Evolutionary conservation across 306 rosid genomes (phyloP), one percentile per base, ranked within the genome.

Genomic region (Acacia acuminata): DNA sequence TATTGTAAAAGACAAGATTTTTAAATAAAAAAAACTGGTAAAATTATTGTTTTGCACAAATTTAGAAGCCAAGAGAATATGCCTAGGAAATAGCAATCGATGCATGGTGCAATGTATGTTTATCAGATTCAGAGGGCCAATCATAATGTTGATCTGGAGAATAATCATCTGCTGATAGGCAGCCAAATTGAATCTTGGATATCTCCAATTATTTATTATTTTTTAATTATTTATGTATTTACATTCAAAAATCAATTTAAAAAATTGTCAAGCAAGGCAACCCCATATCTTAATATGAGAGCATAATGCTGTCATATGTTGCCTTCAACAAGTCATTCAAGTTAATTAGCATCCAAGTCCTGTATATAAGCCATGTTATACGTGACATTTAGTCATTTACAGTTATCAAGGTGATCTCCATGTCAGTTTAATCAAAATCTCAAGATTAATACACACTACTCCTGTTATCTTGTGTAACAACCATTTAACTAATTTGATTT

Each of bases 71-170:
- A 34, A 66, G 66, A 68, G 75, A 71, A 83, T 71, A 56, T 22
- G 40, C 71, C 20, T 84, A 8, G 48, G 58, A 63, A 61, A 48
- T 42, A 42, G 24, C 24, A 75, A 25, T 4, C 69, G 55, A 3
- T 75, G 34, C 10, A 43, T 7, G 70, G 79, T 83, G 65, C 81
- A 79, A 58, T 74, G 80, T 10, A 73, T 24, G 17, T 27, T 38
- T 22, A 76, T 74, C 73, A 74, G 56, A 73, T 79, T 79, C 68
- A 74, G 67, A 73, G 10, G 36, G 67, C n/a, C 44, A 53, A 79
- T 64, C 67, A 64, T 78, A 65, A 3, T 36, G 63, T 48, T 64
- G 69, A 71, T 73, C 22, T 51, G 34, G 70, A 65, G 55, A 30
- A 66, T 79, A 40, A 55, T 79, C 43, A 17, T 45, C 73, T 11